These are phyloP conservation scores for Cladorrhinum sp. DNA, from an alignment of 2,329 filamentous ascomycete genomes.

Conservation along the genomic window DNA sequence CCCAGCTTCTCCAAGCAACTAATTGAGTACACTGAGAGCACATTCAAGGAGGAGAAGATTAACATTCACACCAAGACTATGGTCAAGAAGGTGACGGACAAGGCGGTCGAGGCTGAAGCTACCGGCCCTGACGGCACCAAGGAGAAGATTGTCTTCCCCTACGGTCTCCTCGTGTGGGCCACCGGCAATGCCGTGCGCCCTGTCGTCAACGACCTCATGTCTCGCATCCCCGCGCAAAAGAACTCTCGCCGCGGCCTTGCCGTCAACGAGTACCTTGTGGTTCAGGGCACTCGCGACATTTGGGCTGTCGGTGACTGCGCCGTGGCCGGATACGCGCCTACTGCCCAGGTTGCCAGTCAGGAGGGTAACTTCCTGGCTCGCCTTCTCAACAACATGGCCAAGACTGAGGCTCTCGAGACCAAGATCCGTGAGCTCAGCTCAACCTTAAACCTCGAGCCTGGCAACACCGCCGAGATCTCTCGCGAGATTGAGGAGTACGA, in stretches of 20 bases:
- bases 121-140: conserved; percentile 82
- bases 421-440: conserved; percentile 69
- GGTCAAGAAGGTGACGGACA: conserved; percentile 95
- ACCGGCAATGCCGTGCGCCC: conserved; percentile 93
- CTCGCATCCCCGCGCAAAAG: conserved; percentile 88
- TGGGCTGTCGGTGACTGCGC: conserved; percentile 98
- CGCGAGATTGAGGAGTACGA: conserved; percentile 80
- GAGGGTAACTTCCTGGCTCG: conserved; percentile 93
- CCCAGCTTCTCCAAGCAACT: conserved; percentile 99
- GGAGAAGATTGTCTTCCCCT: conserved; percentile 77
- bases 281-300: conserved; percentile 94
- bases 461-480: conserved; percentile 65
- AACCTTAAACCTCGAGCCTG: conserved; percentile 57
- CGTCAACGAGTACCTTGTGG: conserved; percentile 98
- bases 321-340: conserved; percentile 95
- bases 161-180: conserved; percentile 95
- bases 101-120: conserved; percentile 85
- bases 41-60: conserved; percentile 98
- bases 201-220: conserved; percentile 87
- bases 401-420: conserved; percentile 77
- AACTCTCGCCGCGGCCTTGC: conserved; percentile 91
- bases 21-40: conserved; percentile 99
- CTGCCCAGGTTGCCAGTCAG: conserved; percentile 92
- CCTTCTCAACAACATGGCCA: conserved; percentile 98
- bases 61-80: conserved; percentile 97